phyloP scores from a whole-genome alignment of 2,329 filamentous ascomycete species.

The Sporothrix phasma region DNA sequence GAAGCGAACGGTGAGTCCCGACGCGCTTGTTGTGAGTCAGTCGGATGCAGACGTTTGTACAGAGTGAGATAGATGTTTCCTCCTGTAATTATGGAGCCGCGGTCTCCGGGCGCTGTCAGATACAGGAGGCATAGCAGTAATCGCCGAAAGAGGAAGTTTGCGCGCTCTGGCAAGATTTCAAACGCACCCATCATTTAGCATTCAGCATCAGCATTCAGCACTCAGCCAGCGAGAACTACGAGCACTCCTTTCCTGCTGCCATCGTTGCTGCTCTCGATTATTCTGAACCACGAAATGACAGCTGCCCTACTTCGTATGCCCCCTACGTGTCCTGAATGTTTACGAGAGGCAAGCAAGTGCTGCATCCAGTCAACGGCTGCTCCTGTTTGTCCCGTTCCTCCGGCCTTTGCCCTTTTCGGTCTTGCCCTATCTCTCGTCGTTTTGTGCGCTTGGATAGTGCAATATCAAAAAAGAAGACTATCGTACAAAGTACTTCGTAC shows the following conservation, averaged over 20 bases:
- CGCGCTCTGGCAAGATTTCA: background rate
- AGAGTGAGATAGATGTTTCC: background rate
- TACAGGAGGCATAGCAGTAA: background rate
- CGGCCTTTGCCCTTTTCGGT: background rate
- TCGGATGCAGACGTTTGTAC: background rate
- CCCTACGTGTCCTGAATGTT: no score
- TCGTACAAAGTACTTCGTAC: no score
- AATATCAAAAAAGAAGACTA: background rate
- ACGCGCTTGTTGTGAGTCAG: background rate
- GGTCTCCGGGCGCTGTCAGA: background rate
- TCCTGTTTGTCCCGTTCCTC: background rate
- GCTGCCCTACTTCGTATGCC: background rate
- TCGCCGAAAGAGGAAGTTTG: constrained; percentile 12
- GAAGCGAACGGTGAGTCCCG: background rate
- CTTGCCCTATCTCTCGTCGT: background rate
- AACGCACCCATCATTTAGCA: no score
- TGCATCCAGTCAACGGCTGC: background rate
- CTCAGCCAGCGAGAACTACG: no score
- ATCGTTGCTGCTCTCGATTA: no score
- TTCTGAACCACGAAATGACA: no score
- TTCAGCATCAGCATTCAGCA: no score
- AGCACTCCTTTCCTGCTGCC: background rate
- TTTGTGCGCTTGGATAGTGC: background rate
- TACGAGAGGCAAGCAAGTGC: background rate
- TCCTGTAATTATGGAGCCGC: background rate